Base-by-base conservation (phyloP, 1,139 yeast genomes). In the Tardiomyces digboiensis region DNA sequence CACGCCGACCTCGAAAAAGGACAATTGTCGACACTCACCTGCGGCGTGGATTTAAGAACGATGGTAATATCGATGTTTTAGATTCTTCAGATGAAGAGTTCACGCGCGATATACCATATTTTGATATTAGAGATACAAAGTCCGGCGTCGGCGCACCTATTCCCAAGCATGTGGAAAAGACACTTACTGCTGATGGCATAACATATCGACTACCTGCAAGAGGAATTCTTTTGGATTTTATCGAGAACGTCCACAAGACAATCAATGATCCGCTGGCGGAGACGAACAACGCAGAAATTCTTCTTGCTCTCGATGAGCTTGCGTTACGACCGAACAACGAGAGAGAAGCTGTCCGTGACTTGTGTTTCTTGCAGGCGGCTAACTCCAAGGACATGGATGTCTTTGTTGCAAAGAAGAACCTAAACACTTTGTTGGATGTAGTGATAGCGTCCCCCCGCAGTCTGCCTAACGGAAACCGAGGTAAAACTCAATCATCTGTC, bases 151-250 rank as follows among this genome's bases (percentile, higher is more conserved):
- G 69, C 10, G 77, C 83, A 2, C 65, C 59, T 1, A 58, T 70
- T 7, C 61, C 73, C 3, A 61, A 63, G 29, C 55, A 62, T 20
- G 58, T 71, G 42, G 57, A 64, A 14, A 66, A 68, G 49, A 55
- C 70, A 2, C 62, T 74, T 45, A 67, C 72, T 29, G 62, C 72
- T 20, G 70, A 74, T 39, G 72, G 76, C 29, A 70, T 76, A 43
- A 70, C 83, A 1, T 82, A 80, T 59, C 67, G 83, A 46, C 50
- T 88, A 2, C 85, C 88, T 0, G 95, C 87, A 52, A 72, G 72
- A 41, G 82, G 87, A 55, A 71, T 91, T 3, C 65, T 83, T 41
- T 64, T 88, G 26, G 95, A 89, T 60, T 91, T 91, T 58, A 61
- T 85, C 33, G 77, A 77, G 41, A 47, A 60, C 2, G 60, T 63